Evolutionary conservation across 768 basidiomycete genomes (phyloP).

Genomic region (Symmetrospora coprosmae): DNA sequence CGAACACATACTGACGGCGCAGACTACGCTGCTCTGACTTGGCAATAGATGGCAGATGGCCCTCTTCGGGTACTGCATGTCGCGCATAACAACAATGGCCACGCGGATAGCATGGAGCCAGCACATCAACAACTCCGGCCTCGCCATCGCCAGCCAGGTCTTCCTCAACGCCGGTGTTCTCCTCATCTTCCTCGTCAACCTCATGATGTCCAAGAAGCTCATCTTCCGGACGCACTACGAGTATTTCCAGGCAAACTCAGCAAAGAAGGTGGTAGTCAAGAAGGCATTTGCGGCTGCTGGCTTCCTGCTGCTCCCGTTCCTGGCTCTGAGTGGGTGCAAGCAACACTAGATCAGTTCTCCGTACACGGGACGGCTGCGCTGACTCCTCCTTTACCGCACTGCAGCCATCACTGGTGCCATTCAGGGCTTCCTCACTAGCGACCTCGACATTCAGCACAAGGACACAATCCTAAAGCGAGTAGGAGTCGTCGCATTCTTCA

Average conservation of each 20-base stretch:
- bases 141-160: constrained; percentile 8
- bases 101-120: constrained; percentile 16
- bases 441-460: not conserved
- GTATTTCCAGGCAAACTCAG: not conserved
- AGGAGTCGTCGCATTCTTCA: not conserved
- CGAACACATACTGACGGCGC: too few relatives aligned
- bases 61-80: constrained; percentile 19
- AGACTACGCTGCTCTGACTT: not conserved
- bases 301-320: not conserved
- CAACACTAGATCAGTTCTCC: not conserved
- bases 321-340: not conserved
- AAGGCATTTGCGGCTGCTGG: not conserved
- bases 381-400: not conserved
- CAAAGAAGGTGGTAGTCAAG: constrained; percentile 8
- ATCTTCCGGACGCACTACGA: constrained; percentile 1
- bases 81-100: not conserved
- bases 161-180: constrained; percentile 13
- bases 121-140: not conserved
- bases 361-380: not conserved
- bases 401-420: constrained; percentile 12
- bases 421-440: not conserved
- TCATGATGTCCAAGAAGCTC: constrained; percentile 14
- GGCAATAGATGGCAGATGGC: constrained; percentile 17
- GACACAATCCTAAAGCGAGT: constrained; percentile 12
- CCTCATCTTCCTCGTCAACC: not conserved